Conservation (phyloP, 495 filamentous ascomycete genomes). For the Pyrenopolyporus hunteri region DNA sequence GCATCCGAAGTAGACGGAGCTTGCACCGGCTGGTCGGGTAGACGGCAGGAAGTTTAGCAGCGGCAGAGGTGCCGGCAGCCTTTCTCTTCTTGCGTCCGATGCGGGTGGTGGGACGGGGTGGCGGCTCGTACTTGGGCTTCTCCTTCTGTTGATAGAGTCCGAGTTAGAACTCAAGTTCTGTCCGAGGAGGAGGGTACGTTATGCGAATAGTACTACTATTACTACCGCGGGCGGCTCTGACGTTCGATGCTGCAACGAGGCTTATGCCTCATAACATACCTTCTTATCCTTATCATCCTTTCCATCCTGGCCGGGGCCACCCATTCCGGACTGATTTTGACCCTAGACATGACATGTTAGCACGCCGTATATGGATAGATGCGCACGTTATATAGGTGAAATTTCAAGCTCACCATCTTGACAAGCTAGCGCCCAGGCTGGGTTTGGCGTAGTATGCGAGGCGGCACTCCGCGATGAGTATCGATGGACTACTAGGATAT, state of each 20-base stretch:
- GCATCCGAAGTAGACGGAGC: constrained; percentile 95
- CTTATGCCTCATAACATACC: constrained; percentile 61
- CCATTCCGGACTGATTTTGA: constrained; percentile 88
- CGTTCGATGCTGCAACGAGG: too few relatives aligned
- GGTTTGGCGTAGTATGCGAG: neutral
- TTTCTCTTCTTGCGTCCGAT: constrained; percentile 98
- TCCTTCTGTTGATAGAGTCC: constrained; percentile 72
- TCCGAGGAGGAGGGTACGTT: too few relatives aligned
- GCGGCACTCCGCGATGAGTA: neutral
- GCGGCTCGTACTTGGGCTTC: constrained; percentile 99
- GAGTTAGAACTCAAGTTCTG: too few relatives aligned
- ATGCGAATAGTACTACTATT: neutral
- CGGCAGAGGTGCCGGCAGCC: constrained; percentile 87
- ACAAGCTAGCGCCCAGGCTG: constrained; percentile 11
- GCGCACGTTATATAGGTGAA: neutral
- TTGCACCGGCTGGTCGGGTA: constrained; percentile 97
- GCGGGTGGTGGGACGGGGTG: constrained; percentile 93
- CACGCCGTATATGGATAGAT: too few relatives aligned
- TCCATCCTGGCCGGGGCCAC: constrained; percentile 73
- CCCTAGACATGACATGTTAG: constrained; percentile 56
- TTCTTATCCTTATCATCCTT: constrained; percentile 94
- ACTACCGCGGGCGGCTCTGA: too few relatives aligned
- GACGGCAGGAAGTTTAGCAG: constrained; percentile 91
- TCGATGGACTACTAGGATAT: neutral
- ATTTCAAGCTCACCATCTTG: constrained; percentile 36